A percentile compares a stretch with the other conserved stretches of the same genome.
phyloP scores from a whole-genome alignment of 2,329 filamentous ascomycete species.

The Stromatinia cepivora region DNA sequence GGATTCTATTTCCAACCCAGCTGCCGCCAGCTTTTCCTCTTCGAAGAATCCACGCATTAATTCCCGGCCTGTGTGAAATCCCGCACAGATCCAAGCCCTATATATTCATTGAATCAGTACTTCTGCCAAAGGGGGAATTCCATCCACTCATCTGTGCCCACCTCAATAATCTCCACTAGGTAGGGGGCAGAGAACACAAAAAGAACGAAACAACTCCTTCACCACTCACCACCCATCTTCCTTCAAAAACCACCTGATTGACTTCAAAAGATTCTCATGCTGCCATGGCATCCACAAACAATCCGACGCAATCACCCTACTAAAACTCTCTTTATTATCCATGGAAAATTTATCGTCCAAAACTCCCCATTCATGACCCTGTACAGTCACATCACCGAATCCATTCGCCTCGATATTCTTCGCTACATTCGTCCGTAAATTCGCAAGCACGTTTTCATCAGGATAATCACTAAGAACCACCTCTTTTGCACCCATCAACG shows the following conservation, averaged over 20 bases:
- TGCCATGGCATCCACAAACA: conserved; percentile 75
- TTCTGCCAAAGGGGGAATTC: not conserved
- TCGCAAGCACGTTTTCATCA: conserved; percentile 56
- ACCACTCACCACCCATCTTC: conserved; percentile 42
- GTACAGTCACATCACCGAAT: conserved; percentile 47
- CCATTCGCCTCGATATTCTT: conserved; percentile 44
- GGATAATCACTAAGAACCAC: conserved; percentile 70
- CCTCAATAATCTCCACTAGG: not conserved
- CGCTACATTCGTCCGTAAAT: conserved; percentile 57
- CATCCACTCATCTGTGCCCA: not conserved
- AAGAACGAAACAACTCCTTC: not conserved
- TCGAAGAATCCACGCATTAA: conserved; percentile 68
- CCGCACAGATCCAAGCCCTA: conserved; percentile 62
- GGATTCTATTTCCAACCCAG: conserved; percentile 59
- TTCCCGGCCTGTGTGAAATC: conserved; percentile 69
- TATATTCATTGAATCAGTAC: conserved; percentile 14
- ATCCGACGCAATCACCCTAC: conserved; percentile 67
- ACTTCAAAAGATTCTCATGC: conserved; percentile 64
- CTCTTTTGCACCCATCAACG: conserved; percentile 49
- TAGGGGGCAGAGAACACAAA: not conserved
- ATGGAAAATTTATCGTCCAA: conserved; percentile 37
- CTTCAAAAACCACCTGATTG: conserved; percentile 62
- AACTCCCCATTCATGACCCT: conserved; percentile 67
- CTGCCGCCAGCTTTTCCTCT: conserved; percentile 46
- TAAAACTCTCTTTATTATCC: conserved; percentile 49